A percentile compares a stretch with the other conserved stretches of the same genome.
Evolutionary conservation across 139 green algal genomes (phyloP).

Genomic region (Picochlorum sp.): DNA sequence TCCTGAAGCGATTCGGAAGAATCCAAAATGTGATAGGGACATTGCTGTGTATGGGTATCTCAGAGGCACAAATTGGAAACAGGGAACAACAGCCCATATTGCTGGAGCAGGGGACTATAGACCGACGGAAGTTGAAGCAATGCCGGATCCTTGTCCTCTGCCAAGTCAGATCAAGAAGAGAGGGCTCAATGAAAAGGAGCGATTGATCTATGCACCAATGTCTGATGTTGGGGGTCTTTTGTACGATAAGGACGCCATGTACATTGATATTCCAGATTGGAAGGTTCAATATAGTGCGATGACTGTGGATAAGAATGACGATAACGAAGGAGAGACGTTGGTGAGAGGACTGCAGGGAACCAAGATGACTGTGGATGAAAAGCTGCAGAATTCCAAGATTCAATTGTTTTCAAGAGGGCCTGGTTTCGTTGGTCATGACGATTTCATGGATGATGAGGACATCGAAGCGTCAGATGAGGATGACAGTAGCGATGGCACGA

Average conservation of each 20-base stretch:
- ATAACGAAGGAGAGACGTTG: constrained; percentile 70
- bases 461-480: neutral
- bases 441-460: constrained; percentile 9
- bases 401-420: constrained; percentile 33
- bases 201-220: constrained; percentile 95
- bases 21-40: constrained; percentile 77
- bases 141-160: constrained; percentile 95
- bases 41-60: constrained; percentile 92
- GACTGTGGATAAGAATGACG: constrained; percentile 4
- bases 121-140: constrained; percentile 52
- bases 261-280: constrained; percentile 95
- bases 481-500: constrained; percentile 12
- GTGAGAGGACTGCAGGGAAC: constrained; percentile 69
- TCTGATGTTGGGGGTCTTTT: constrained; percentile 87
- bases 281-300: constrained; percentile 71
- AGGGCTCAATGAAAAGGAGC: constrained; percentile 76
- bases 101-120: constrained; percentile 85
- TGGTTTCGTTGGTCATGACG: neutral
- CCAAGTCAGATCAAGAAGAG: constrained; percentile 64
- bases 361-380: constrained; percentile 71
- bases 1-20: constrained; percentile 47
- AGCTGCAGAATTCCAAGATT: constrained; percentile 50
- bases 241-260: constrained; percentile 96
- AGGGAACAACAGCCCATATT: constrained; percentile 62
- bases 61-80: constrained; percentile 72